Percentiles rank a stretch among this genome's conserved stretches.
phyloP scores from a whole-genome alignment of 2,329 filamentous ascomycete genomes.

The Pseudohalonectria lignicola region DNA sequence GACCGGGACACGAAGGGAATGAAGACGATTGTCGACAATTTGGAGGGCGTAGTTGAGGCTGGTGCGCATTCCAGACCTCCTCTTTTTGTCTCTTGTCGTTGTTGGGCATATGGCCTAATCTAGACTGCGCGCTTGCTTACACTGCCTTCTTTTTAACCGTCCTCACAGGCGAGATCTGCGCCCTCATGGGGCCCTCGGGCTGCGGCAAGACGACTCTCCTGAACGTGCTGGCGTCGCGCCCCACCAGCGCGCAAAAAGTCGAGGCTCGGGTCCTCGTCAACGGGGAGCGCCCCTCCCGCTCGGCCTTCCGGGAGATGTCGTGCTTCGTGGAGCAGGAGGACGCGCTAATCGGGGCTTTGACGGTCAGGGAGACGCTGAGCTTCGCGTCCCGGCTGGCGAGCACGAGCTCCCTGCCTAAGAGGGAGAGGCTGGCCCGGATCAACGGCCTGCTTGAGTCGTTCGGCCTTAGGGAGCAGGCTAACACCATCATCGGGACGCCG shows the following conservation, averaged over 20 bases:
- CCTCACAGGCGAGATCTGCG: slow-evolving; percentile 54
- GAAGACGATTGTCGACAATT: slow-evolving; percentile 50
- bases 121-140: too few relatives aligned
- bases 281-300: slow-evolving; percentile 38
- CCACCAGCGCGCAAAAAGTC: slow-evolving; percentile 40
- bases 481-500: slow-evolving; percentile 69
- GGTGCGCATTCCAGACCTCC: too few relatives aligned
- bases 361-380: slow-evolving; percentile 66
- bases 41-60: slow-evolving; percentile 53
- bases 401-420: slow-evolving; percentile 36
- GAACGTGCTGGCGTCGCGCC: slow-evolving; percentile 58
- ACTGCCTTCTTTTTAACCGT: too few relatives aligned
- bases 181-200: slow-evolving; percentile 67
- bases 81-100: too few relatives aligned
- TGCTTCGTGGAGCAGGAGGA: slow-evolving; percentile 86
- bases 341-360: slow-evolving; percentile 69
- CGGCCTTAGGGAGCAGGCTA: slow-evolving; percentile 57
- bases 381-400: slow-evolving; percentile 64
- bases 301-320: slow-evolving; percentile 52
- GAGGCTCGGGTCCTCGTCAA: slow-evolving; percentile 51
- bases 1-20: slow-evolving; percentile 57
- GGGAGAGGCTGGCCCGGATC: slow-evolving; percentile 52
- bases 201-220: slow-evolving; percentile 77
- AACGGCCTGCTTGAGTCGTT: slow-evolving; percentile 59
- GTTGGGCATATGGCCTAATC: not conserved